phyloP scores from a whole-genome alignment of 2,329 filamentous ascomycete species.

The Camillea tinctor region DNA sequence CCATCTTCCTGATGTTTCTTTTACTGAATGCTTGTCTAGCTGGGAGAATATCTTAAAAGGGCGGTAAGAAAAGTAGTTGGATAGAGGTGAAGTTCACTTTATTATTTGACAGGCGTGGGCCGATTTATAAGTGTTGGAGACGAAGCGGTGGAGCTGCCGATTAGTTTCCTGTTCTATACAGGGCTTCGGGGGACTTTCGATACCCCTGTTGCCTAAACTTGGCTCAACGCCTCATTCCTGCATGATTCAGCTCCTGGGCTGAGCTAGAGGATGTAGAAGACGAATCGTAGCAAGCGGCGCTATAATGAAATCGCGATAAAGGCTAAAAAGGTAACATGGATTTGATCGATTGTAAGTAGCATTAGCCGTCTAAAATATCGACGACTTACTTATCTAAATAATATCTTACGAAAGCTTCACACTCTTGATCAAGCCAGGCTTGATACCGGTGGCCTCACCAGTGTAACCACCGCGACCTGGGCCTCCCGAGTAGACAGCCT shows the following conservation, averaged over 20 bases:
- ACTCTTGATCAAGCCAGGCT: constrained; percentile 89
- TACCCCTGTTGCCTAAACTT: neutral
- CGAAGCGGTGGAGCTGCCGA: neutral
- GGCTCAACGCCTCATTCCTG: neutral
- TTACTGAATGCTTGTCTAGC: neutral
- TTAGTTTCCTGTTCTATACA: neutral
- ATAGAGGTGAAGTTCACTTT: neutral
- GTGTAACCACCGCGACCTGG: constrained; percentile 82
- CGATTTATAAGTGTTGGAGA: neutral
- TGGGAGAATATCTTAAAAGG: neutral
- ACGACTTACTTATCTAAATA: too few relatives aligned
- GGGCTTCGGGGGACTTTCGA: neutral
- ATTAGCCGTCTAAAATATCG: too few relatives aligned
- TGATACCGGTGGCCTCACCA: constrained; percentile 94
- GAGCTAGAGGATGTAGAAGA: neutral
- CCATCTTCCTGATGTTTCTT: constrained; percentile 1
- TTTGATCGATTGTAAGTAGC: too few relatives aligned
- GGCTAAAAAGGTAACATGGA: too few relatives aligned
- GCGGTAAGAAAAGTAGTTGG: neutral
- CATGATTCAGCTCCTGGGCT: neutral
- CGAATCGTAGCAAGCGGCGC: neutral
- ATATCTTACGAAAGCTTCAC: constrained; percentile 67
- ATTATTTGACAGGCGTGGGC: neutral
- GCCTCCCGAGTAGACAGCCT: constrained; percentile 80
- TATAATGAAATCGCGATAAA: neutral